These are phyloP conservation scores for Myxozyma geophila DNA, from an alignment of 805 yeast genomes.

Conservation along the genomic window DNA sequence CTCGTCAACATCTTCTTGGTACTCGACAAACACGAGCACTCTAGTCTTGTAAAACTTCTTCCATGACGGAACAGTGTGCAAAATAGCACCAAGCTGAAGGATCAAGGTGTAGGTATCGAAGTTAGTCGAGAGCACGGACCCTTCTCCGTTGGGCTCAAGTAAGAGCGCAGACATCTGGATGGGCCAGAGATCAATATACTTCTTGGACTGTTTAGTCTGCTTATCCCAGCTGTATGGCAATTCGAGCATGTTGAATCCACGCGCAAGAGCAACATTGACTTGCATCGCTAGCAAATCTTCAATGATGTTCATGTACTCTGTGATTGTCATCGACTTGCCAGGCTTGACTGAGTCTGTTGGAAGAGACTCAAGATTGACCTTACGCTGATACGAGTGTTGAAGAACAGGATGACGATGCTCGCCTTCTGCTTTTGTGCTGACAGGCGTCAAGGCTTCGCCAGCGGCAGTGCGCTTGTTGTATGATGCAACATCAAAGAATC, in stretches of 20 bases:
- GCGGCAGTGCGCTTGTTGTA: slow-evolving; percentile 14
- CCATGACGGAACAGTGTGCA: slow-evolving; percentile 95
- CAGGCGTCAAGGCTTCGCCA: slow-evolving; percentile 13
- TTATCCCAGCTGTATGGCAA: slow-evolving; percentile 55
- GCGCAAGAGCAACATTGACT: slow-evolving; percentile 91
- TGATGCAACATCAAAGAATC: slow-evolving; percentile 66
- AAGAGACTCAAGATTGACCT: slow-evolving; percentile 49
- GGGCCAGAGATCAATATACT: slow-evolving; percentile 86
- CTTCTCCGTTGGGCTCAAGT: slow-evolving; percentile 64
- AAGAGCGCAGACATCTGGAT: slow-evolving; percentile 93
- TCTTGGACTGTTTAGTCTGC: slow-evolving; percentile 43
- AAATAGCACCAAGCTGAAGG: slow-evolving; percentile 88
- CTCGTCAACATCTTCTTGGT: slow-evolving; percentile 65
- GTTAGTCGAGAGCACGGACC: slow-evolving; percentile 77
- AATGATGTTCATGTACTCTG: slow-evolving; percentile 88
- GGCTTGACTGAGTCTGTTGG: slow-evolving; percentile 82
- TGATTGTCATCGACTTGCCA: slow-evolving; percentile 69
- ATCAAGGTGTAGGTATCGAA: slow-evolving; percentile 95
- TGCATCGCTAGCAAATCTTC: slow-evolving; percentile 89
- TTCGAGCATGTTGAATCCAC: slow-evolving; percentile 71
- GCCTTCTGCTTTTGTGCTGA: slow-evolving; percentile 23
- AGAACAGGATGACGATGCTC: slow-evolving; percentile 5
- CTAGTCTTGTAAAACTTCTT: slow-evolving; percentile 71
- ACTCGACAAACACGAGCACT: slow-evolving; percentile 89
- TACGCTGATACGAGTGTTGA: slow-evolving; percentile 31